A percentile compares a stretch with the other conserved stretches of the same genome.
Evolutionary conservation across 2,329 filamentous ascomycete species (phyloP).

Genomic region (Albophoma yamanashiensis): DNA sequence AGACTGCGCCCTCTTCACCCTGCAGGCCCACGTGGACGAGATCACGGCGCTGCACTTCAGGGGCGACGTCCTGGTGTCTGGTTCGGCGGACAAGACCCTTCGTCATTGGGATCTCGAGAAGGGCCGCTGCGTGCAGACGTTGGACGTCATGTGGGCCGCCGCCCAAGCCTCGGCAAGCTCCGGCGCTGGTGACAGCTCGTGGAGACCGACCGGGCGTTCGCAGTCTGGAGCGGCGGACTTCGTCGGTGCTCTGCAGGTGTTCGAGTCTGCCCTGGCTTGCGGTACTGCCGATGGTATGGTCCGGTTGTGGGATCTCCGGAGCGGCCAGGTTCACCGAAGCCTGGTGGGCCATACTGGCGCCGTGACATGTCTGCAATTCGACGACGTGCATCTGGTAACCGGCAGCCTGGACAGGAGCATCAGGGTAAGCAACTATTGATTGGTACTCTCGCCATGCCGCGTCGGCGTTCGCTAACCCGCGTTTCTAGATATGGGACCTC

Average conservation of each 20-base stretch:
- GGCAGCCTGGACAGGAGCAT: slow-evolving; percentile 89
- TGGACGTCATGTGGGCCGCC: slow-evolving; percentile 96
- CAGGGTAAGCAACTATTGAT: slow-evolving; percentile 52
- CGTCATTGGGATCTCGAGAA: slow-evolving; percentile 97
- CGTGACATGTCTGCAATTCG: slow-evolving; percentile 90
- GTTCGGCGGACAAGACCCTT: slow-evolving; percentile 93
- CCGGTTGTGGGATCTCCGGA: slow-evolving; percentile 88
- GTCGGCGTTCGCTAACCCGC: background rate
- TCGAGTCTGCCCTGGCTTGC: slow-evolving; percentile 89
- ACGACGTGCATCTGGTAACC: slow-evolving; percentile 89
- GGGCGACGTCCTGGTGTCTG: slow-evolving; percentile 83
- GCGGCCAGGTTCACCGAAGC: slow-evolving; percentile 93
- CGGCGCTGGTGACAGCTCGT: slow-evolving; percentile 49
- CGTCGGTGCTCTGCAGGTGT: slow-evolving; percentile 88
- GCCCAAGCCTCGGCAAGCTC: slow-evolving; percentile 73
- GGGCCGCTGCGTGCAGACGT: slow-evolving; percentile 92
- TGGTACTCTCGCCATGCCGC: too few species aligned
- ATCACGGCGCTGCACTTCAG: slow-evolving; percentile 89
- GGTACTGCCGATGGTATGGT: slow-evolving; percentile 98
- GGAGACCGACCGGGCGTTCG: slow-evolving; percentile 62
- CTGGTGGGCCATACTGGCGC: slow-evolving; percentile 92
- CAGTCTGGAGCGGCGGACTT: slow-evolving; percentile 67
- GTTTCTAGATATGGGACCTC: slow-evolving; percentile 85
- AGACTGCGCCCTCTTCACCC: slow-evolving; percentile 79
- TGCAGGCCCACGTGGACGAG: slow-evolving; percentile 86